A percentile compares a stretch with the other conserved stretches of the same genome.
These are phyloP conservation scores for Mycena epipterygia DNA, from an alignment of 768 basidiomycete species.

Conservation along the genomic window DNA sequence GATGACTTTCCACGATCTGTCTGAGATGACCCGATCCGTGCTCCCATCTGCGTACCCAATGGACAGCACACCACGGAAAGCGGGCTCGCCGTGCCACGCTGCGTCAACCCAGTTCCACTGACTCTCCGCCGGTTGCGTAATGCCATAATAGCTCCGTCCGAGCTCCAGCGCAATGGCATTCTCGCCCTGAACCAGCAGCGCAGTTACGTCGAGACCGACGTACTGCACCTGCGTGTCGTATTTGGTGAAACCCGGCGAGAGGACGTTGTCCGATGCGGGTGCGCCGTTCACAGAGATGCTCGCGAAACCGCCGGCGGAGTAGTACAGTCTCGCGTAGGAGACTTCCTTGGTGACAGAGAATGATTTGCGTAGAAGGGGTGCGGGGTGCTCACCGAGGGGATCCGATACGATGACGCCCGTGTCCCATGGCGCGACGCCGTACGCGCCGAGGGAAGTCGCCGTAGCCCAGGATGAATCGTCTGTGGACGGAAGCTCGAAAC, in stretches of 20 bases:
- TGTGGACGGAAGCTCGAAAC: conserved; percentile 36
- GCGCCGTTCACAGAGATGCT: conserved; percentile 44
- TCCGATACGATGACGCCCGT: conserved; percentile 39
- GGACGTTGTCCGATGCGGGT: conserved; percentile 41
- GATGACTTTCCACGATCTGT: conserved; percentile 38
- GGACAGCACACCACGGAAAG: conserved; percentile 39
- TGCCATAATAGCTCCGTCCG: conserved; percentile 43
- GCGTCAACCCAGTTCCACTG: conserved; percentile 45
- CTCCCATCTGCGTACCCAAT: conserved; percentile 43
- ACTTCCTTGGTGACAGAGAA: conserved; percentile 38
- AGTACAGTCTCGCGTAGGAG: conserved; percentile 44
- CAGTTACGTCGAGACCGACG: conserved; percentile 41
- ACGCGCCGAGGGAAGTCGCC: conserved; percentile 37
- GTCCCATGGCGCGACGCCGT: conserved; percentile 41
- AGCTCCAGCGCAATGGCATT: conserved; percentile 45
- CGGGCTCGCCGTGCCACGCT: conserved; percentile 45
- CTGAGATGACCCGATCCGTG: conserved; percentile 33
- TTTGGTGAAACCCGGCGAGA: conserved; percentile 47
- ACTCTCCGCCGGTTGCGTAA: conserved; percentile 39
- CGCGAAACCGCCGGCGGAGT: conserved; percentile 45
- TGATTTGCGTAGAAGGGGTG: conserved; percentile 44
- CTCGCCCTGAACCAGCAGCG: conserved; percentile 31
- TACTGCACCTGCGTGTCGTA: conserved; percentile 44
- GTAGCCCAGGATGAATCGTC: conserved; percentile 42
- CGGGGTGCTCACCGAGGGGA: conserved; percentile 45